Evolutionary conservation across 768 basidiomycete genomes (phyloP), one percentile per base, ranked within the genome.

Genomic region (Boletus sp.): DNA sequence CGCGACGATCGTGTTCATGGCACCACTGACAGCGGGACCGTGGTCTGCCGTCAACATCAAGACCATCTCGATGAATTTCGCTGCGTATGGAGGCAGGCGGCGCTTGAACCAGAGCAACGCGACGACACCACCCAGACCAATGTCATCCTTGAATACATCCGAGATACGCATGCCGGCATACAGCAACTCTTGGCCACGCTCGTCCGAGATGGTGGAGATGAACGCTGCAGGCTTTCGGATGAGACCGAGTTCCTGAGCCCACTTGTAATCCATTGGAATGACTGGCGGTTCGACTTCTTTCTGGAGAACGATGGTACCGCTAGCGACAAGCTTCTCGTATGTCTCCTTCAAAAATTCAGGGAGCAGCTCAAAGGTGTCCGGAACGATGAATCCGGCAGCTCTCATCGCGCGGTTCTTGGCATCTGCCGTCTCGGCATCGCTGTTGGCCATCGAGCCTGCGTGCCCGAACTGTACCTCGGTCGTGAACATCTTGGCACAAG

Each of bases 181-280:
- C 64, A 99, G 76, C 56, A 99, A 83, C 79, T 99, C 97, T 76
- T 98, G 95, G 1, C 97, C 97, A 69, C 96, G 91, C 81, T 98
- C 97, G 76, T 99, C 97, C 48, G 94, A 97, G 77, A 98, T 99
- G 63, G 97, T 97, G 33, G 94, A 97, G 80, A 97, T 96, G 81
- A 96, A 97, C 3, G 97, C 94, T 39, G 96, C 95, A 18, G 95
- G 97, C 78, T 98, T 98, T 72, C 96, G 89, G 78, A 98, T 95
- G 71, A 99, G 86, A 55, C 96, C 96, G 54, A 98, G 87, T 78
- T 97, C 94, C 77, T 95, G 92, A 36, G 95, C 95, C 96, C 96
- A 98, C 81, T 98, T 98, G 87, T 98, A 99, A 78, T 99, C 96
- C 93, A 98, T 98, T n/a, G 96, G 96, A 71, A 98, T 98, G 55